phyloP scores from a whole-genome alignment of 352 stramenopile genomes.

The Thalassiosira sp. region DNA sequence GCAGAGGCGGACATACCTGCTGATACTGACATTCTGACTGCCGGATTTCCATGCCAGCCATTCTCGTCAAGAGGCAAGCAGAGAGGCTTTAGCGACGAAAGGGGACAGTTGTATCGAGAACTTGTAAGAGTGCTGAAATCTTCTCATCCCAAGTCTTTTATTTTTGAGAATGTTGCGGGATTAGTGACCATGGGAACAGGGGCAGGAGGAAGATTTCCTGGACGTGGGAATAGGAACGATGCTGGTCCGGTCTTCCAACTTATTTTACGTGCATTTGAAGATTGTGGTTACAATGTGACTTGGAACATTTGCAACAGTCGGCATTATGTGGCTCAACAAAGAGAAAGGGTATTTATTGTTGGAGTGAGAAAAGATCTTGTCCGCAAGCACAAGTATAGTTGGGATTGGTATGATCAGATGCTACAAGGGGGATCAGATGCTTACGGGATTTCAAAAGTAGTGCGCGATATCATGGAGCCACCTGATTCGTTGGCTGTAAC shows the following conservation, averaged over 20 bases:
- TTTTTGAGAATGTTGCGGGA: constrained; percentile 35
- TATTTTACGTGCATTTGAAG: constrained; percentile 6
- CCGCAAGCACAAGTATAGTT: not conserved
- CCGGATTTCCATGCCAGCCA: constrained; percentile 35
- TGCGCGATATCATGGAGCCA: constrained; percentile 15
- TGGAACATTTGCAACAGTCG: not conserved
- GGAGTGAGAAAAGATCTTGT: constrained; percentile 9
- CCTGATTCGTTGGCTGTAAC: not conserved
- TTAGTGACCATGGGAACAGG: not conserved
- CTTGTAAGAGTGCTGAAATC: constrained; percentile 15
- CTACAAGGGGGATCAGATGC: not conserved
- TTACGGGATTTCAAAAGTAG: not conserved
- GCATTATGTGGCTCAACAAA: constrained; percentile 9
- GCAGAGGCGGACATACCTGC: not conserved
- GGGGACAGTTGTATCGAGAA: constrained; percentile 27
- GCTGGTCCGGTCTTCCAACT: not conserved
- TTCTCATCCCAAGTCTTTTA: constrained; percentile 18
- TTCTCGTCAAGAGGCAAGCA: constrained; percentile 16
- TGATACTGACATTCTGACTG: constrained; percentile 21
- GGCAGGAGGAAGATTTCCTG: not conserved
- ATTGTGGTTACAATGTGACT: constrained; percentile 21
- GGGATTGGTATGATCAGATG: constrained; percentile 8
- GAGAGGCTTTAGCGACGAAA: constrained; percentile 14
- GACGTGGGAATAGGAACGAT: not conserved
- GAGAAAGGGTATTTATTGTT: constrained; percentile 14